Evolutionary conservation across 768 basidiomycete genomes (phyloP), one percentile per base, ranked within the genome.

Genomic region (Trametes cingulata): DNA sequence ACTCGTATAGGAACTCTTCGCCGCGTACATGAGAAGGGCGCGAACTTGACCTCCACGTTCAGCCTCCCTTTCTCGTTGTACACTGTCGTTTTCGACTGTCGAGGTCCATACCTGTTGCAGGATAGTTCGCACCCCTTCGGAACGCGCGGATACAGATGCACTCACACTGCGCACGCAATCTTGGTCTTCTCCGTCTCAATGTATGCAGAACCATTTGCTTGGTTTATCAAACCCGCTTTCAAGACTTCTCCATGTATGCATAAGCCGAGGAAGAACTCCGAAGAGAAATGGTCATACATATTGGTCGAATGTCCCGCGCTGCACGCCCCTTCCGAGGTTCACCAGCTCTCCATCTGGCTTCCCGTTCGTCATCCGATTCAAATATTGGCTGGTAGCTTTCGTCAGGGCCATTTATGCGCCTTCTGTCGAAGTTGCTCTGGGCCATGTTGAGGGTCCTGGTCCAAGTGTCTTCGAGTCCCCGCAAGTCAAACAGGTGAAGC

Each of bases 121-220:
- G 17, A 42, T 33, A 24, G 40, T n/a, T 29, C 43, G 17, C 25
- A 36, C 5, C 45, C 39, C 41, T 53, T 46, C 29, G 40, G 6
- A 52, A 56, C 17, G 36, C 42, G 58, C 60, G 58, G 56, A 62
- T 50, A 43, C 51, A 56, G 37, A 58, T 48, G 41, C 50, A 82
- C 90, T 68, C 67, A 98, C 95, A 98, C 92, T 41, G 97, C 94
- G 71, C 94, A 97, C 5, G 94, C 95, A 63, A 99, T 86, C 76
- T 99, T 99, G 0, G 92, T 91, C 56, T 82, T 82, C 57, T 91
- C 90, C 1, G 89, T 90, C 75, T 99, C 97, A 66, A 99, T 91
- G 71, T 98, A 99, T 12, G 94, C 95, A 17, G 95, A 97, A 1
- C 97, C 97, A 69, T 94, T 95, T 0, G 97, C 96, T 74, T 97